Conservation (phyloP, 1,284 basidiomycete species). For the Cutaneotrichosporon daszewskae region DNA sequence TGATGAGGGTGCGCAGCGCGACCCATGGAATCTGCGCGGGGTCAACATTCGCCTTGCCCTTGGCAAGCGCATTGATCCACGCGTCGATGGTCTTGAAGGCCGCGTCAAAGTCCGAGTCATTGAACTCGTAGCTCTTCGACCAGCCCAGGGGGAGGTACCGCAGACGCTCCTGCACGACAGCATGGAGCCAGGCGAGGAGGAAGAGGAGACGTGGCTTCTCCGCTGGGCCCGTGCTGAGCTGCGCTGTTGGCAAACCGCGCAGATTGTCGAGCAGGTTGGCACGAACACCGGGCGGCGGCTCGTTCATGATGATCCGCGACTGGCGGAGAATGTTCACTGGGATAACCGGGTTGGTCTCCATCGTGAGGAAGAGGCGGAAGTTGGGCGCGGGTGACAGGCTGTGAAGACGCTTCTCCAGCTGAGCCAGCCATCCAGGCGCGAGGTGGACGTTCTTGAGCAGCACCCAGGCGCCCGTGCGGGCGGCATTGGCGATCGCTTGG, state of each 20-base stretch:
- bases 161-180: slow-evolving; percentile 88
- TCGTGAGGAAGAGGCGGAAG: slow-evolving; percentile 93
- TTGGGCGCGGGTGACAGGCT: slow-evolving; percentile 77
- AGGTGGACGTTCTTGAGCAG: slow-evolving; percentile 93
- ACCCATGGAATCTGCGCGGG: slow-evolving; percentile 88
- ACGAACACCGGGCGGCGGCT: slow-evolving; percentile 90
- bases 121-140: slow-evolving; percentile 95
- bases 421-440: slow-evolving; percentile 86
- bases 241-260: slow-evolving; percentile 65
- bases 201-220: slow-evolving; percentile 89
- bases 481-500: slow-evolving; percentile 83
- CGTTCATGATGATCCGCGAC: slow-evolving; percentile 93
- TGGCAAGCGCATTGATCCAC: slow-evolving; percentile 73
- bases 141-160: slow-evolving; percentile 92
- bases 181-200: slow-evolving; percentile 97
- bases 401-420: slow-evolving; percentile 93
- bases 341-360: slow-evolving; percentile 80
- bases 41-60: slow-evolving; percentile 83
- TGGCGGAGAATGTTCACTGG: slow-evolving; percentile 93
- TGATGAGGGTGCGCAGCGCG: slow-evolving; percentile 80
- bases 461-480: slow-evolving; percentile 88
- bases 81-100: slow-evolving; percentile 84
- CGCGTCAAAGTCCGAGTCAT: slow-evolving; percentile 93
- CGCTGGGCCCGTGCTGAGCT: slow-evolving; percentile 64
- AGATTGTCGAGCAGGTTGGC: slow-evolving; percentile 89